Conservation (phyloP, 352 stramenopile genomes). For the Globisporangium megalacanthum region DNA sequence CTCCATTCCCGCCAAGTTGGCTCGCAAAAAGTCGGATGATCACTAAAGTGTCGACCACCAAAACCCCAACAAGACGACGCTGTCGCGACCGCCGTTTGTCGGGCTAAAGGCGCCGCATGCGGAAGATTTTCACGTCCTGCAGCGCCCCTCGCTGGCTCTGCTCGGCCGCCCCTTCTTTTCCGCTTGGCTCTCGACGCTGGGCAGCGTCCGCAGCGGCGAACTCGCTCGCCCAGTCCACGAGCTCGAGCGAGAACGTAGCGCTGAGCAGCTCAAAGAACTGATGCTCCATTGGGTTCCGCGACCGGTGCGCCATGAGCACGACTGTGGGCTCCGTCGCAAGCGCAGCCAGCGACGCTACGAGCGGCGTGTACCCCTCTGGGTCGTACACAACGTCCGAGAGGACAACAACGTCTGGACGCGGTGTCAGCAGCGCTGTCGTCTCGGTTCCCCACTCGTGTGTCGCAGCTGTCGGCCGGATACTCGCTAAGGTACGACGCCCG, state of each 20-base stretch:
- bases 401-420: conserved; percentile 54
- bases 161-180: too few species aligned
- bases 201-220: conserved; percentile 4
- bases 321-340: conserved; percentile 34
- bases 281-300: conserved; percentile 74
- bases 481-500: not conserved
- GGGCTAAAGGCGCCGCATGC: conserved; percentile 22
- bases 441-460: conserved; percentile 57
- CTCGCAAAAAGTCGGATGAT: too few species aligned
- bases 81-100: too few species aligned
- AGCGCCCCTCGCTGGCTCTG: conserved; percentile 22
- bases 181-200: too few species aligned
- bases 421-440: conserved; percentile 21
- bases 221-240: conserved; percentile 35
- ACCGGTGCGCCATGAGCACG: conserved; percentile 74
- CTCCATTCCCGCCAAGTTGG: too few species aligned
- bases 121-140: conserved; percentile 71
- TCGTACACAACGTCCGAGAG: conserved; percentile 83
- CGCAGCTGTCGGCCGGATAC: conserved; percentile 18
- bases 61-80: too few species aligned
- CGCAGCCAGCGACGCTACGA: conserved; percentile 49
- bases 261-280: conserved; percentile 70
- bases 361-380: conserved; percentile 57
- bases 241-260: conserved; percentile 34
- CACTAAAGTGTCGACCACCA: too few species aligned